These are phyloP conservation scores for Hygrocybe coccinea DNA, from an alignment of 768 basidiomycete species.

Conservation along the genomic window DNA sequence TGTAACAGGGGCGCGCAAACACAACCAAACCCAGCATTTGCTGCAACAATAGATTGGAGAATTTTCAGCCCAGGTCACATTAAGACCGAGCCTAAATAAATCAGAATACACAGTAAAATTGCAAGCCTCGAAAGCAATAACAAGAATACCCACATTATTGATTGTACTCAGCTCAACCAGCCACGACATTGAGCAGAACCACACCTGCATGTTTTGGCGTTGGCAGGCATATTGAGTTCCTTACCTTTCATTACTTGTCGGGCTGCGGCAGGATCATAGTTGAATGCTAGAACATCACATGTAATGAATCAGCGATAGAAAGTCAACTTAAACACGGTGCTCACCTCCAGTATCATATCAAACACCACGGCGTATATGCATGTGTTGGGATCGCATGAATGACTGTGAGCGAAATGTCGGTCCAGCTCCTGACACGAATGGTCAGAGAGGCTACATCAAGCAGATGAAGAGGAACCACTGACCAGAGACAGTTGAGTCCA, in stretches of 20 bases:
- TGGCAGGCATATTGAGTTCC: constrained; percentile 23
- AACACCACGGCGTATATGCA: constrained; percentile 55
- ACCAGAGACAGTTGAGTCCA: constrained; percentile 53
- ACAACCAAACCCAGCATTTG: too few species aligned
- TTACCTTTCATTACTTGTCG: constrained; percentile 19
- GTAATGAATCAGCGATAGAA: constrained; percentile 6
- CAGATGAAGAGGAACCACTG: constrained; percentile 13
- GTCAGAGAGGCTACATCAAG: too few species aligned
- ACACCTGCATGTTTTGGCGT: constrained; percentile 36
- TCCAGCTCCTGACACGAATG: constrained; percentile 59
- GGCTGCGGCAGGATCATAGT: constrained; percentile 52
- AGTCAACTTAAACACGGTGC: constrained; percentile 10
- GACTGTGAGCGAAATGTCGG: constrained; percentile 40
- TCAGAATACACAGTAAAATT: too few species aligned
- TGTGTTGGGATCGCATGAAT: constrained; percentile 63
- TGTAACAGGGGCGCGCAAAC: too few species aligned
- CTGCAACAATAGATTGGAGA: too few species aligned
- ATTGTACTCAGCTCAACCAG: constrained; percentile 26
- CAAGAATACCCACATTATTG: too few species aligned
- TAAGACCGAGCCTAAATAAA: too few species aligned
- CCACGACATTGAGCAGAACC: constrained; percentile 33
- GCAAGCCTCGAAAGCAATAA: too few species aligned
- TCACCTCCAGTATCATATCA: constrained; percentile 54
- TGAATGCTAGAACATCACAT: constrained; percentile 46
- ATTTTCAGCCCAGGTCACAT: too few species aligned